These are phyloP conservation scores for Amaranthus cruentus DNA, from an alignment of 148 eudicot species.

Conservation along the genomic window DNA sequence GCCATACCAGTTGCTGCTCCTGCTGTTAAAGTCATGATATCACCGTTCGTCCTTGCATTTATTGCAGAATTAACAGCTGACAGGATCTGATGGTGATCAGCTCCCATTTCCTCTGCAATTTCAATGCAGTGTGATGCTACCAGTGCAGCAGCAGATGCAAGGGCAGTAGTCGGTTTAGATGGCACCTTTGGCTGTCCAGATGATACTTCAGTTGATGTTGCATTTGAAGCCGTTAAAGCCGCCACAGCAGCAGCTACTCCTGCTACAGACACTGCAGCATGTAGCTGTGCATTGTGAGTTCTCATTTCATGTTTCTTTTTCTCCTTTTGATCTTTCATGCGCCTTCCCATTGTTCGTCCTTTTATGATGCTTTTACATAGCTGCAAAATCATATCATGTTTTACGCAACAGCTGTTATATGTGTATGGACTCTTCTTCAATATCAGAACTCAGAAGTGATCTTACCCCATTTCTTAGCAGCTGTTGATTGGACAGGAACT, in stretches of 20 bases:
- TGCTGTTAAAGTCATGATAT: constrained; percentile 89
- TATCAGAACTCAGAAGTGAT: background rate
- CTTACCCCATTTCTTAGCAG: constrained; percentile 70
- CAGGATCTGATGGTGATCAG: constrained; percentile 69
- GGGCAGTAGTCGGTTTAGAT: constrained; percentile 47
- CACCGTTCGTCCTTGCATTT: constrained; percentile 74
- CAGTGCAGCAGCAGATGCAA: constrained; percentile 90
- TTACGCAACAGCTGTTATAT: background rate
- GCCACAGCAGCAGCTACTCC: constrained; percentile 97
- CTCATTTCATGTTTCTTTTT: constrained; percentile 73
- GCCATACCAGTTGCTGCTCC: constrained; percentile 87
- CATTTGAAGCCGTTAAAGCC: constrained; percentile 56
- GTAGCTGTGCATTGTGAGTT: constrained; percentile 87
- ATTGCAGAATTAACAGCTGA: constrained; percentile 72
- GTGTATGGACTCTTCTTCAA: background rate
- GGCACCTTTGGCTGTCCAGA: constrained; percentile 30
- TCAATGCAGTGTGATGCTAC: constrained; percentile 94
- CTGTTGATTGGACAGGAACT: constrained; percentile 63
- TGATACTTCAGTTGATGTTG: constrained; percentile 33
- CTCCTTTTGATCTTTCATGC: constrained; percentile 70
- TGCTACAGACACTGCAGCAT: constrained; percentile 86
- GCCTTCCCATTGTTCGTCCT: constrained; percentile 69
- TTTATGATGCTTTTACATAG: constrained; percentile 63
- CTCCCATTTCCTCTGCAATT: constrained; percentile 86
- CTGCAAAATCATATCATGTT: constrained; percentile 25